Percentiles rank a stretch among this genome's conserved stretches.
Evolutionary conservation across 2,329 filamentous ascomycete genomes (phyloP).

Genomic region (Colletotrichum euphorbiae): DNA sequence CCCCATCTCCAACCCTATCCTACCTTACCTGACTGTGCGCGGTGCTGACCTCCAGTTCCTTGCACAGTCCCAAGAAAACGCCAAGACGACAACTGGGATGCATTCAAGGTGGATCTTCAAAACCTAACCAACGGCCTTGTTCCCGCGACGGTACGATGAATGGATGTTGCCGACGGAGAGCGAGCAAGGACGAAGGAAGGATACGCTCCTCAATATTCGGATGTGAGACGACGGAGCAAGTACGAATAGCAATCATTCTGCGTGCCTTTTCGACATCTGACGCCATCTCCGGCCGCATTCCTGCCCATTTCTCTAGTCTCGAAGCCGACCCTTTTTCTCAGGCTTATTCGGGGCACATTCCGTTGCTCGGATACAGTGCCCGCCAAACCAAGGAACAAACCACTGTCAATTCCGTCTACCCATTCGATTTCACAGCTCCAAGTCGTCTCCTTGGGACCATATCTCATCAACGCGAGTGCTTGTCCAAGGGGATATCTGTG

Average conservation of each 20-base stretch:
- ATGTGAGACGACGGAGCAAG: too few relatives aligned
- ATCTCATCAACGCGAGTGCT: not conserved
- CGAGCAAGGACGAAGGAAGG: too few relatives aligned
- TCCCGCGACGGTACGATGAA: too few relatives aligned
- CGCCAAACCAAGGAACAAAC: conserved; percentile 3
- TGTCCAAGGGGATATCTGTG: not conserved
- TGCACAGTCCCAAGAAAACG: conserved; percentile 14
- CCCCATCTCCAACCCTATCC: conserved; percentile 22
- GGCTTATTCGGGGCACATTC: not conserved
- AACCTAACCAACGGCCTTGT: not conserved
- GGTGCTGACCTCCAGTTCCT: conserved; percentile 7
- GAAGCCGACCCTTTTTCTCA: not conserved
- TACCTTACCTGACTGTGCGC: conserved; percentile 19
- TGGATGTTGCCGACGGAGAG: too few relatives aligned
- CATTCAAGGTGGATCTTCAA: conserved; percentile 7
- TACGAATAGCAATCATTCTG: too few relatives aligned
- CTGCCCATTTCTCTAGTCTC: not conserved
- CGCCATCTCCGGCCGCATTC: not conserved
- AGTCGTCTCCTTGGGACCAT: not conserved
- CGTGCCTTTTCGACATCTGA: not conserved
- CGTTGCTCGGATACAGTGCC: conserved; percentile 20
- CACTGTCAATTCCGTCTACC: conserved; percentile 1
- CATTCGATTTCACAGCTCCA: not conserved
- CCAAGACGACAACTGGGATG: conserved; percentile 24
- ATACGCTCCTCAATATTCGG: too few relatives aligned